Conservation (phyloP, 2,329 filamentous ascomycete genomes). For the Talaromyces sp. region DNA sequence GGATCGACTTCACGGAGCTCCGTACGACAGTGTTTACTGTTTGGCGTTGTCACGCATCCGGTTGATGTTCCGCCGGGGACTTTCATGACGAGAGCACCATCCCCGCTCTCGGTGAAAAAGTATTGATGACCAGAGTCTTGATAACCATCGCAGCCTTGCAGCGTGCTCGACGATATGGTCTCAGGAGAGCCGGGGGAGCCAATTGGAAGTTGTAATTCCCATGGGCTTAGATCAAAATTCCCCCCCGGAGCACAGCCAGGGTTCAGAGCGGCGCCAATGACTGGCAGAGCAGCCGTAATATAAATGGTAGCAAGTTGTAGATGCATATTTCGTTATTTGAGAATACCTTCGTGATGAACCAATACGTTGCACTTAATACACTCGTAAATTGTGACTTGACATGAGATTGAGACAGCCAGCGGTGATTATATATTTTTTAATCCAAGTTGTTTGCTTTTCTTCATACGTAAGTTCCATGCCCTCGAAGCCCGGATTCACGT, state of each 20-base stretch:
- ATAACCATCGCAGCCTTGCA: slow-evolving; percentile 34
- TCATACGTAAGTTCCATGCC: no score
- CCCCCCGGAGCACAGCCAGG: background rate
- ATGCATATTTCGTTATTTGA: no score
- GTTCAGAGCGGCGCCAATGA: background rate
- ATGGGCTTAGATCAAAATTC: background rate
- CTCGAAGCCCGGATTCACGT: no score
- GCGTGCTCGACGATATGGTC: slow-evolving; percentile 23
- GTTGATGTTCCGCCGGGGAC: slow-evolving; percentile 27
- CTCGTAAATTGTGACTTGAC: no score
- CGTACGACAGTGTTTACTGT: slow-evolving; percentile 39
- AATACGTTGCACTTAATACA: no score
- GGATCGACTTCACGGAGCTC: slow-evolving; percentile 36
- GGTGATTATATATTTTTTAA: no score
- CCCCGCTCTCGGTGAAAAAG: slow-evolving; percentile 24
- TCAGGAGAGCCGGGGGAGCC: slow-evolving; percentile 24
- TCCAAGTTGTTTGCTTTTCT: no score
- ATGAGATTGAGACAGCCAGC: no score
- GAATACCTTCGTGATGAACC: no score
- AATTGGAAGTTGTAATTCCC: slow-evolving; percentile 33
- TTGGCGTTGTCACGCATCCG: slow-evolving; percentile 34
- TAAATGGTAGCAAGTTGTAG: no score
- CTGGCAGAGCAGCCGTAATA: no score
- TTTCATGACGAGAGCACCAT: slow-evolving; percentile 35
- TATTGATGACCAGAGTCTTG: slow-evolving; percentile 24